Base-by-base conservation (phyloP, 2,329 filamentous ascomycete genomes). In the Albophoma yamanashiensis region DNA sequence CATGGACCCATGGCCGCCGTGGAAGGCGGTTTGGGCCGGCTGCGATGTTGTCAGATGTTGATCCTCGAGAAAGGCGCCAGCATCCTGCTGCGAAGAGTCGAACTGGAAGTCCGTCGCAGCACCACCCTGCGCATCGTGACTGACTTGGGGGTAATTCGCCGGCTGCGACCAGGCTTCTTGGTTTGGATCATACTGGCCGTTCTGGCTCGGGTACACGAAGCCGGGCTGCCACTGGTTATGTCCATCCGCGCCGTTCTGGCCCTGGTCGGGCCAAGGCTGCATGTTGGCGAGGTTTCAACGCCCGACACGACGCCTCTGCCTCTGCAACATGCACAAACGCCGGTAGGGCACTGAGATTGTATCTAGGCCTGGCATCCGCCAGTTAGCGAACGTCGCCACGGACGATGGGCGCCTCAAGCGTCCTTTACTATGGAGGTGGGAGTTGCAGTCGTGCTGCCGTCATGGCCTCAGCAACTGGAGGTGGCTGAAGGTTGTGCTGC, bases 191-290 rank as follows among this genome's bases (percentile, higher is more conserved):
- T 73, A 78, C 43, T 76, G 73, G 39, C 69, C 71, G 59, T 69
- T 67, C 58, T 73, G 72, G 39, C 66, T 63, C 43, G 67, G 58
- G 56, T 72, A 76, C 43, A 63, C 62, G 64, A 72, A 76, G 61
- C 67, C 69, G 55, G 68, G 61, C 60, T 71, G 68, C 74, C 74
- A 76, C 47, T 69, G 68, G 58, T 67, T 67, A 58, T 70, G 69
- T 59, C 69, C 72, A 60, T 74, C 71, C 58, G 70, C 65, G 65
- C 73, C 74, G 58, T 69, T 72, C 65, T 75, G 74, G 65, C 71
- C 68, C 60, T 69, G 65, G 60, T 68, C 69, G 47, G 73, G 64
- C 74, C 74, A 76, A 61, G 74, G 74, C 71, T 76, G 74, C 74
- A 76, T 76, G 63, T 70, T 68, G 61, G 55, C 61, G 64, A 62